Evolutionary conservation across 2,329 filamentous ascomycete genomes (phyloP).

Genomic region (Talaromyces marneffei): DNA sequence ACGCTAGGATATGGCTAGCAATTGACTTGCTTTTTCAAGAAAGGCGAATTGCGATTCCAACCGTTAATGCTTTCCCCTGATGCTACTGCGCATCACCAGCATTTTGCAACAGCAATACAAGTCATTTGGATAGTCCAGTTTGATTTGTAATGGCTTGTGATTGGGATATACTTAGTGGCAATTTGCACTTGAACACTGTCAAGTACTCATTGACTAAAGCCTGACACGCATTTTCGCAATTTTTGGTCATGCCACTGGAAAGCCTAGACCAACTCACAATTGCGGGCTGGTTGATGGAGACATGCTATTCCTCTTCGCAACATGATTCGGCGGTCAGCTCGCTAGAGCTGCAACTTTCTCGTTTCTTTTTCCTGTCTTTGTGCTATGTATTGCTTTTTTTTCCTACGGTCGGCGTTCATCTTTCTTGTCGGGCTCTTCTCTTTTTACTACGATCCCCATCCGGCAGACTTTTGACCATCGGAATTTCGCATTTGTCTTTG

Average conservation of each 20-base stretch:
- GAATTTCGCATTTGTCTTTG: background rate
- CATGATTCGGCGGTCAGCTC: background rate
- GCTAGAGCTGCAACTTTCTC: background rate
- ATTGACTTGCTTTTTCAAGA: background rate
- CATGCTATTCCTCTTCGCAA: background rate
- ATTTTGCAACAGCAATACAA: background rate
- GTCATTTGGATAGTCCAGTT: background rate
- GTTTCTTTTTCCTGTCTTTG: background rate
- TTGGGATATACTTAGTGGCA: slow-evolving; percentile 6
- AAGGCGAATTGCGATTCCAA: slow-evolving; percentile 1
- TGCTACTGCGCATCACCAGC: slow-evolving; percentile 5
- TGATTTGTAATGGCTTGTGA: slow-evolving; percentile 8
- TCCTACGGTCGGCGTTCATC: background rate
- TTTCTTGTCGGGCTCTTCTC: background rate
- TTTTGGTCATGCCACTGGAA: slow-evolving; percentile 2
- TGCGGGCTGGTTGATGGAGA: background rate
- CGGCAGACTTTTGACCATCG: background rate
- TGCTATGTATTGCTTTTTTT: slow-evolving; percentile 4
- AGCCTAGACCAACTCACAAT: slow-evolving; percentile 2
- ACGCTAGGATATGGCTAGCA: background rate
- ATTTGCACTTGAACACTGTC: slow-evolving; percentile 1
- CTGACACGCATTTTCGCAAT: background rate
- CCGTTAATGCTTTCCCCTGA: background rate
- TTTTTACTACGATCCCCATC: background rate
- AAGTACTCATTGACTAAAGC: background rate